These are phyloP conservation scores for Tuber brumale DNA, from an alignment of 495 filamentous ascomycete genomes.

Conservation along the genomic window DNA sequence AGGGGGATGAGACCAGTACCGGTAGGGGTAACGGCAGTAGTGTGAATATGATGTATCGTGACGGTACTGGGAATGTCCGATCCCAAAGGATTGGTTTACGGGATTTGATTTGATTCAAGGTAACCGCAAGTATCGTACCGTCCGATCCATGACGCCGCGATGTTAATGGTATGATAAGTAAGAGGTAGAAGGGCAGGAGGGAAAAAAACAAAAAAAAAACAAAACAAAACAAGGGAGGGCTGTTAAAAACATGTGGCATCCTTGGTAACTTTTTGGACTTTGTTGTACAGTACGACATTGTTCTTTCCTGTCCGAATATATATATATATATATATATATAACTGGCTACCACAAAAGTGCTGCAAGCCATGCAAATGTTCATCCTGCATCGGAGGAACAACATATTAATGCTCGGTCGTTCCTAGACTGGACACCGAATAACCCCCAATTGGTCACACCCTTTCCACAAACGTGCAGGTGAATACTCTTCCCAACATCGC, in stretches of 20 bases:
- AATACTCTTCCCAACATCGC: not conserved
- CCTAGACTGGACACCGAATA: not conserved
- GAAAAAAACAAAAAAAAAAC: not conserved
- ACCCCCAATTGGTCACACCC: not conserved
- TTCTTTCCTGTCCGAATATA: not conserved
- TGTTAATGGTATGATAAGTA: not conserved
- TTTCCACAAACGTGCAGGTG: not conserved
- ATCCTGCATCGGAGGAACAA: not conserved
- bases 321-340: not conserved
- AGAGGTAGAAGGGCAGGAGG: not conserved
- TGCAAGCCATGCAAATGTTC: not conserved
- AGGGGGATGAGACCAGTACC: not conserved
- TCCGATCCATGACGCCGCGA: not conserved
- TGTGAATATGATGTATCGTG: not conserved
- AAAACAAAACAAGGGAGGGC: not conserved
- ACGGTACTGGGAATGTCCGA: not conserved
- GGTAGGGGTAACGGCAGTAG: not conserved
- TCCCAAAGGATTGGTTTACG: slow-evolving; percentile 6
- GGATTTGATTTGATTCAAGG: slow-evolving; percentile 1
- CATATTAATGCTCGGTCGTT: not conserved
- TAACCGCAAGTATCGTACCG: not conserved
- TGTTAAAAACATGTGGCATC: not conserved
- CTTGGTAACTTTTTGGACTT: not conserved
- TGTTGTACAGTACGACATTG: not conserved
- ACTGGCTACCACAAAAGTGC: not conserved